phyloP scores from a whole-genome alignment of 140 eudicot species.

The Erigeron philadelphicus region DNA sequence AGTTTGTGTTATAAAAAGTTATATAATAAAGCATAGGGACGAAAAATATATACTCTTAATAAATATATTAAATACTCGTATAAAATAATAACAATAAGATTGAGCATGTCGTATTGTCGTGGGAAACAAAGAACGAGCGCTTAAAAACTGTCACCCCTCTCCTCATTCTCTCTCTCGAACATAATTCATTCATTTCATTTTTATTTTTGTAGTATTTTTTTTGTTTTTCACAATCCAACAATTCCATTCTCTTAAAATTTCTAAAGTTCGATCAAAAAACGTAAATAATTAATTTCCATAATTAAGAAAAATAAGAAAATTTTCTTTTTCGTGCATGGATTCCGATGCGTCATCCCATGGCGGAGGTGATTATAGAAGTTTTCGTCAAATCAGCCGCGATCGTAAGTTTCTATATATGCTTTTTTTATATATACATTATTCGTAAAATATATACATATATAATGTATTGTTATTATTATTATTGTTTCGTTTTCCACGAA shows the following conservation, averaged over 20 bases:
- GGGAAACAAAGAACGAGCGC: constrained; percentile 39
- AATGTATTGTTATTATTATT: not conserved
- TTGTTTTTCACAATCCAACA: constrained; percentile 29
- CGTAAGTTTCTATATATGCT: constrained; percentile 36
- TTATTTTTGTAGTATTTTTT: not conserved
- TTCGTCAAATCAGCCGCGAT: constrained; percentile 83
- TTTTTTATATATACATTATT: not conserved
- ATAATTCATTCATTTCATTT: not conserved
- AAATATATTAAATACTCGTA: no score
- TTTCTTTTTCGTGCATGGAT: constrained; percentile 58
- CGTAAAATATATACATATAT: not conserved
- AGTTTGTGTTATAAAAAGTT: no score
- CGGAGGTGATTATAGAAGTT: constrained; percentile 68
- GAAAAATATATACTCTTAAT: no score
- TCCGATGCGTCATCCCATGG: constrained; percentile 55
- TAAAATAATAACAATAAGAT: no score
- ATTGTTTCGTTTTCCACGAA: not conserved
- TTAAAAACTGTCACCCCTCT: constrained; percentile 32
- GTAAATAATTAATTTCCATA: not conserved
- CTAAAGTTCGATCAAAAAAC: not conserved
- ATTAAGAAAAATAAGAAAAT: not conserved
- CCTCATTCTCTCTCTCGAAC: constrained; percentile 9
- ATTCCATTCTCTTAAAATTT: constrained; percentile 12
- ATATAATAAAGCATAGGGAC: no score
- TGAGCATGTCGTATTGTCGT: constrained; percentile 27